Base-by-base conservation (phyloP, 2,329 filamentous ascomycete genomes). In the Colletotrichum siamense region DNA sequence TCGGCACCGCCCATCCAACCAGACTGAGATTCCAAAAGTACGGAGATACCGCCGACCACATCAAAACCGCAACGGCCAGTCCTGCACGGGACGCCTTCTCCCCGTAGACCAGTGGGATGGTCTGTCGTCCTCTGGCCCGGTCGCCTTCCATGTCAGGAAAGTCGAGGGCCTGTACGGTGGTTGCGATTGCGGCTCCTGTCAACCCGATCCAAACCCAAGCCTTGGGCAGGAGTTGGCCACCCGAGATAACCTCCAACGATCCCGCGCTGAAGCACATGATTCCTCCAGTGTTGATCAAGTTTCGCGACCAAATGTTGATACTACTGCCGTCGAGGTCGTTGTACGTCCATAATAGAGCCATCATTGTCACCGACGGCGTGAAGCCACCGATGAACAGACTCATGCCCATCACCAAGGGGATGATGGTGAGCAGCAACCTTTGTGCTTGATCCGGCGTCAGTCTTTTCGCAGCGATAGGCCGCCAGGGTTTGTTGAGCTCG, bases 401-500 rank as follows among this genome's bases (percentile, higher is more conserved):
- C 4, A 74, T 13, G 2, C 61, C 69, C 2, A 81, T 64, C 4
- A 78, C 77, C 5, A 80, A 8, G 6, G 80, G 79, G 12, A 82
- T 79, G 5, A 77, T 59, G 4, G 72, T 26, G 7, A 84, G 78
- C 16, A 85, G 78, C 44, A 74, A 44, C 6, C 63, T 72, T 5
- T 81, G 80, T 2, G 82, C 79, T 36, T 83, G 78, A 3, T 77
- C 78, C 4, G 74, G 30, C 12, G 81, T 79, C 59, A 83, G 36
- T 2, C 80, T 79, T 1, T 74, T 69, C 6, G 78, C 78, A 22
- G 82, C 81, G 3, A 84, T 71, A 0, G 83, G 79, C 4, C 82
- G 75, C 82, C 82, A 84, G 2, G 83, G 82, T 68, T 84, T 83
- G 75, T 84, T 84, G 15, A 79, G 69, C 0, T 68, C 15, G 59